These are phyloP conservation scores for Chlamydomonas sphaeroides DNA, from an alignment of 139 green algal genomes.

Conservation along the genomic window DNA sequence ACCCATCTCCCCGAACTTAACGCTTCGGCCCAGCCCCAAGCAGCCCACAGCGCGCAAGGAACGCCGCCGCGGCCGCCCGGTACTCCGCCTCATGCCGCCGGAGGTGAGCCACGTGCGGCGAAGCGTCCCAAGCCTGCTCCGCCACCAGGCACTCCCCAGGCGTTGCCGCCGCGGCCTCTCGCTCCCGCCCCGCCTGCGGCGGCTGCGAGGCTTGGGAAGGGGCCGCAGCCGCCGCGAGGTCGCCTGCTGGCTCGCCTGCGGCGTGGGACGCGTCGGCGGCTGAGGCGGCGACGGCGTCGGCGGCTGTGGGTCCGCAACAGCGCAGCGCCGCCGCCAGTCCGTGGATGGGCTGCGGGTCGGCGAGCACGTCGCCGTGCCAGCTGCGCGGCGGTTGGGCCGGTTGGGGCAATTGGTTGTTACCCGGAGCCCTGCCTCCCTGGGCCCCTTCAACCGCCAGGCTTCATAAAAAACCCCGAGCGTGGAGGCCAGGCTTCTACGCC, in stretches of 20 bases:
- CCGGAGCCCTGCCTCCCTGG: no score
- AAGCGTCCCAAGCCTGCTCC: slow-evolving; percentile 22
- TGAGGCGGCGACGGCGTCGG: not conserved
- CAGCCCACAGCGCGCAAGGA: slow-evolving; percentile 9
- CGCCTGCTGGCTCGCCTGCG: not conserved
- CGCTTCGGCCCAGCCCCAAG: no score
- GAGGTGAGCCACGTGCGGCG: slow-evolving; percentile 30
- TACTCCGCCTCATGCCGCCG: slow-evolving; percentile 10
- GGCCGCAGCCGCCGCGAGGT: not conserved
- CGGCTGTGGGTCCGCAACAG: no score
- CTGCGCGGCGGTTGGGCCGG: no score
- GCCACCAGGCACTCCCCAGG: not conserved
- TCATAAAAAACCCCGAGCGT: no score
- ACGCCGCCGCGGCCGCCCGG: not conserved
- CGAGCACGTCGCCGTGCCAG: slow-evolving; percentile 5
- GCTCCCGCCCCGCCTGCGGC: not conserved
- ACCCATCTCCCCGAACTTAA: no score
- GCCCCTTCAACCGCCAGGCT: no score
- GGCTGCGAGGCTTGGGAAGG: not conserved
- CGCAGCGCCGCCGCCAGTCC: slow-evolving; percentile 9
- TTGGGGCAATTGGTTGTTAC: no score
- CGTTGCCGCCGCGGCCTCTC: not conserved
- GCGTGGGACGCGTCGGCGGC: not conserved
- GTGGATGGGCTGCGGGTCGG: slow-evolving; percentile 34
- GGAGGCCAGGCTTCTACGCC: no score